phyloP scores from a whole-genome alignment of 257 asterid genomes.

The Solanum acaule region DNA sequence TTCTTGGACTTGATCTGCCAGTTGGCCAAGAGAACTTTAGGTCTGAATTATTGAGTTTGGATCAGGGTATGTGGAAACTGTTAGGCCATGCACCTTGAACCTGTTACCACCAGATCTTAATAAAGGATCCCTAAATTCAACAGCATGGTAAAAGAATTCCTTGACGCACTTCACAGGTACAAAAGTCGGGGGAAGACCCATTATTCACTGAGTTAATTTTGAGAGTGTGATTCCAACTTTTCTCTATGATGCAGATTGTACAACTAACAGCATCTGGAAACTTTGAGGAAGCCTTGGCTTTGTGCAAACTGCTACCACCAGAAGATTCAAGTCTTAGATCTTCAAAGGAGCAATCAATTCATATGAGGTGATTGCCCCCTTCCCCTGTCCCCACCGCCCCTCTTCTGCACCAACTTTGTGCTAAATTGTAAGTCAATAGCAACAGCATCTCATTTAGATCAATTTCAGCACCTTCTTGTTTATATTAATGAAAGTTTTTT shows the following conservation, averaged over 20 bases:
- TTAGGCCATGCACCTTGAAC: not conserved
- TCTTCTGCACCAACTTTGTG: not conserved
- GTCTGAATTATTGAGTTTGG: not conserved
- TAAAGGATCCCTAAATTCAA: not conserved
- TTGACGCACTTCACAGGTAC: not conserved
- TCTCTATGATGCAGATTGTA: constrained; percentile 61
- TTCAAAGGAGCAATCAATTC: constrained; percentile 96
- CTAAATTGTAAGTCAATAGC: not conserved
- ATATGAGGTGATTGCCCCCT: constrained; percentile 47
- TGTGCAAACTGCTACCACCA: constrained; percentile 93
- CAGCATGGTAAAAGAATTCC: not conserved
- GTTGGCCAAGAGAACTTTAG: not conserved
- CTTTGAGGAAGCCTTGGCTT: constrained; percentile 96
- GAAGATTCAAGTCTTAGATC: constrained; percentile 94
- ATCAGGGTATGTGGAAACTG: not conserved
- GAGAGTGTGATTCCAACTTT: not conserved
- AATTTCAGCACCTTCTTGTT: not conserved
- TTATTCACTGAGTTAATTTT: not conserved
- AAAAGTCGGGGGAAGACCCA: not conserved
- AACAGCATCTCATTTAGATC: not conserved
- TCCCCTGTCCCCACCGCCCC: not conserved
- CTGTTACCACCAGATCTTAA: not conserved
- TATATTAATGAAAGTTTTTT: not conserved
- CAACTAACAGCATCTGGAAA: constrained; percentile 96
- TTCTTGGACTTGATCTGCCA: not conserved